phyloP scores from a whole-genome alignment of 177 flowering plant genomes.

The Vitis hybrid region DNA sequence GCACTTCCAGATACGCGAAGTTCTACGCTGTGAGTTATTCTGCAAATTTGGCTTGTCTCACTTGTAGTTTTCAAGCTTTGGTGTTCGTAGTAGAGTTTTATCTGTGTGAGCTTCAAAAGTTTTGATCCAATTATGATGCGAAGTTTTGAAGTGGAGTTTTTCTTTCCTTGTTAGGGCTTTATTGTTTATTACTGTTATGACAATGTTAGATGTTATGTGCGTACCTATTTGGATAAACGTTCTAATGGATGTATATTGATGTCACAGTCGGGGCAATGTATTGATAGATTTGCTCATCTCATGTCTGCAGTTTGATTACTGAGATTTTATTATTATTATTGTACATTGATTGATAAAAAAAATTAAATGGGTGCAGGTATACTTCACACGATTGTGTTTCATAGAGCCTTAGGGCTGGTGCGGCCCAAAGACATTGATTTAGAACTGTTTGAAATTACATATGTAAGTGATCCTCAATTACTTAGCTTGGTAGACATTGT shows the following conservation, averaged over 20 bases:
- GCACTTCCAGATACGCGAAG: constrained; percentile 91
- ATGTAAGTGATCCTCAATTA: constrained; percentile 56
- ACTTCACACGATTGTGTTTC: constrained; percentile 87
- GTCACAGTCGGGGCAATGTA: neutral
- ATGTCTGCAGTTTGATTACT: neutral
- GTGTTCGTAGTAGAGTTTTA: too few relatives aligned
- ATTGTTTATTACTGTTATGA: too few relatives aligned
- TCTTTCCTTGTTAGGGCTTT: too few relatives aligned
- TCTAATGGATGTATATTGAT: too few relatives aligned
- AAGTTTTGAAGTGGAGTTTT: too few relatives aligned
- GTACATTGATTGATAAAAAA: neutral
- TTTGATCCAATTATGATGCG: too few relatives aligned
- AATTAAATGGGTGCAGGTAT: constrained; percentile 63
- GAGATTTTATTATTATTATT: neutral
- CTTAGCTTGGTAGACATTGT: neutral
- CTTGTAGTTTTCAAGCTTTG: neutral
- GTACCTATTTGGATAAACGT: too few relatives aligned
- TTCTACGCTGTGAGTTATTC: constrained; percentile 73
- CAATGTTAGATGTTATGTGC: too few relatives aligned
- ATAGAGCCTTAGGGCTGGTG: constrained; percentile 91
- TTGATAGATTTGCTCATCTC: neutral
- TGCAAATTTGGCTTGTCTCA: neutral
- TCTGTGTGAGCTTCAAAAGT: too few relatives aligned
- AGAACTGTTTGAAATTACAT: constrained; percentile 93
- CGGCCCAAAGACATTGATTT: constrained; percentile 92